Evolutionary conservation across 2,329 filamentous ascomycete genomes (phyloP).

Genomic region (Aspergillus calidoustus): DNA sequence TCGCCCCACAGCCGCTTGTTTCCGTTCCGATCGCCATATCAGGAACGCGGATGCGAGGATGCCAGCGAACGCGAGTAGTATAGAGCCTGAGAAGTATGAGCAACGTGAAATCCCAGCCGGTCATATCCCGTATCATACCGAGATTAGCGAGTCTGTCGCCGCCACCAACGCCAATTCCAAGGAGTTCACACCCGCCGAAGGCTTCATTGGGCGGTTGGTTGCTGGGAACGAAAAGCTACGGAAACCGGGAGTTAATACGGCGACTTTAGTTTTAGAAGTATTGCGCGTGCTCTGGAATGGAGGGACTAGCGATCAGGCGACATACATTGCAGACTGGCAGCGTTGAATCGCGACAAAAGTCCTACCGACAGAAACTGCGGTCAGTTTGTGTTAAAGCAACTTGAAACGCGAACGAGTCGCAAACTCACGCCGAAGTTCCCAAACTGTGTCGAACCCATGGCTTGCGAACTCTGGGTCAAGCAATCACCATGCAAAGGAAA

Average conservation of each 20-base stretch:
- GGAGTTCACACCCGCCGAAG: constrained; percentile 72
- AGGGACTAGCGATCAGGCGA: constrained; percentile 29
- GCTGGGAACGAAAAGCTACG: constrained; percentile 66
- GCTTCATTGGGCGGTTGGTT: constrained; percentile 65
- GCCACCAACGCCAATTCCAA: constrained; percentile 72
- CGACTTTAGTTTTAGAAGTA: constrained; percentile 3
- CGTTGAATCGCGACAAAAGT: constrained; percentile 83
- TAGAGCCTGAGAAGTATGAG: constrained; percentile 68
- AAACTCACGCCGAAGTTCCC: constrained; percentile 61
- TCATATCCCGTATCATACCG: constrained; percentile 58
- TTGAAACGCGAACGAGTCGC: constrained; percentile 1
- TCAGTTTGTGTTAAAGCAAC: constrained; percentile 22
- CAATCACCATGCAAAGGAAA: constrained; percentile 21
- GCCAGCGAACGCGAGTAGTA: constrained; percentile 77
- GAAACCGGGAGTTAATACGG: constrained; percentile 23
- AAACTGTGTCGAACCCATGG: constrained; percentile 60
- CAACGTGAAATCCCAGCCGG: background rate
- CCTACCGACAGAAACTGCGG: constrained; percentile 51
- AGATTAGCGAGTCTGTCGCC: constrained; percentile 77
- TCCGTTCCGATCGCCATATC: constrained; percentile 79
- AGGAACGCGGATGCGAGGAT: constrained; percentile 71
- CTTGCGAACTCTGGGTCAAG: constrained; percentile 24
- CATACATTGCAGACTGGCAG: constrained; percentile 84
- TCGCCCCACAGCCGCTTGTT: constrained; percentile 90
- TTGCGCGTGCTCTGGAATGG: background rate